A percentile compares a stretch with the other conserved stretches of the same genome.
phyloP scores from a whole-genome alignment of 805 yeast genomes.

The Candida insectalens region DNA sequence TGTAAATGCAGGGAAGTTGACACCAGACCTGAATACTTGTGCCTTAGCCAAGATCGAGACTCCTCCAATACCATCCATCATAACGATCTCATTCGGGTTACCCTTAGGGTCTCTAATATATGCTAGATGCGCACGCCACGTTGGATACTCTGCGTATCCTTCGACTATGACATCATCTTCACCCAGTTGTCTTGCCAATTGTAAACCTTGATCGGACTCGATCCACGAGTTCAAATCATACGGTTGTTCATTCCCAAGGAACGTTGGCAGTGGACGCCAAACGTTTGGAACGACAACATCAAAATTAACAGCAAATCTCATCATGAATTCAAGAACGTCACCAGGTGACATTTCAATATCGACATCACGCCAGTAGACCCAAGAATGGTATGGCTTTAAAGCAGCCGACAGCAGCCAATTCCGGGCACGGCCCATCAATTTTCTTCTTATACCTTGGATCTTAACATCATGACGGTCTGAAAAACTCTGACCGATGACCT shows the following conservation, averaged over 20 bases:
- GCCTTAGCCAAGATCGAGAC: constrained; percentile 75
- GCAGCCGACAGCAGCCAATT: constrained; percentile 75
- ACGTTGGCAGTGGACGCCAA: constrained; percentile 94
- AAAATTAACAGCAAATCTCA: constrained; percentile 45
- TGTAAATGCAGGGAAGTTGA: constrained; percentile 79
- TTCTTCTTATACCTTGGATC: constrained; percentile 77
- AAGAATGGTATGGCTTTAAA: constrained; percentile 72
- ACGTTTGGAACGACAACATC: constrained; percentile 83
- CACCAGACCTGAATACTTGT: constrained; percentile 64
- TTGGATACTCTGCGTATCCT: constrained; percentile 80
- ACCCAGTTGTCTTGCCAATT: constrained; percentile 50
- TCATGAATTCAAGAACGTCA: constrained; percentile 60
- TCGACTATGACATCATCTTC: constrained; percentile 86
- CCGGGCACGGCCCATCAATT: constrained; percentile 80
- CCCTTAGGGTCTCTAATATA: constrained; percentile 58
- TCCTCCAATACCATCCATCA: constrained; percentile 81
- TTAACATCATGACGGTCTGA: constrained; percentile 77
- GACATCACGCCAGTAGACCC: constrained; percentile 90
- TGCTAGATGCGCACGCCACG: constrained; percentile 77
- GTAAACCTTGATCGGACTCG: constrained; percentile 70
- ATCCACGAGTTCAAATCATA: constrained; percentile 96
- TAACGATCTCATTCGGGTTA: constrained; percentile 51
- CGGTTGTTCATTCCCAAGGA: constrained; percentile 85
- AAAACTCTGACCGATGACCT: constrained; percentile 76
- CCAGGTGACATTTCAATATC: constrained; percentile 81